Base-by-base conservation (phyloP, 1,284 basidiomycete genomes). In the Rhodotorula sp. region DNA sequence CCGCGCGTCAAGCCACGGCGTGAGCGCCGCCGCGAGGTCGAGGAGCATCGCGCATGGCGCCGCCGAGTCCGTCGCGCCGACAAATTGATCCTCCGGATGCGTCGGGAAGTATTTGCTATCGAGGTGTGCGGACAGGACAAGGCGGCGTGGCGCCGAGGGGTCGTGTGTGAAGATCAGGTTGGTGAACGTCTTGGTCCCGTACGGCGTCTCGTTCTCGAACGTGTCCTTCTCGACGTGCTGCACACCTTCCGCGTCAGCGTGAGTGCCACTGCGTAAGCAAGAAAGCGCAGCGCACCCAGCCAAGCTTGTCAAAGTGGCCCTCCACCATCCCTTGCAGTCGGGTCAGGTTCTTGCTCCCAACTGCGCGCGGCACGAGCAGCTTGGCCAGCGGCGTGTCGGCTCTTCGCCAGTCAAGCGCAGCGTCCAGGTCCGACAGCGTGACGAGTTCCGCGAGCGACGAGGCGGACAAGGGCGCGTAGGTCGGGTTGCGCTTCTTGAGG, bases 31-130 rank as follows among this genome's bases (percentile, higher is more conserved):
- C 0, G 93, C 95, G 25, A 95, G 84, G 81, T 97, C 93, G 48
- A 97, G 86, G 84, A 98, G 87, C 83, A 98, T 89, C 2, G 94
- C 94, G 78, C 95, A 97, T 2, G 97, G 91, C 36, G 92, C 94
- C 1, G 97, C 97, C 13, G 94, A 97, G 82, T 99, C 97, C 10
- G 94, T 99, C 17, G 97, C 97, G 37, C 97, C 97, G 77, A 99
- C 85, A 81, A 99, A 99, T 91, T 92, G 88, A 78, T 90, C 89
- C 46, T 87, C 82, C 0, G 54, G 55, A 1, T 91, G 91, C 2
- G 81, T 82, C 0, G 88, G 83, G 78, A 91, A 96, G 83, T 88
- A 97, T 83, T 99, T 99, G 82, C 91, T 94, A 82, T 99, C 97
- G 78, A 92, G 94, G 81, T 99, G 97, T 9, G 96, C 97, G 4